Evolutionary conservation across 306 rosid genomes (phyloP).

Genomic region (Cicer yamashitae): DNA sequence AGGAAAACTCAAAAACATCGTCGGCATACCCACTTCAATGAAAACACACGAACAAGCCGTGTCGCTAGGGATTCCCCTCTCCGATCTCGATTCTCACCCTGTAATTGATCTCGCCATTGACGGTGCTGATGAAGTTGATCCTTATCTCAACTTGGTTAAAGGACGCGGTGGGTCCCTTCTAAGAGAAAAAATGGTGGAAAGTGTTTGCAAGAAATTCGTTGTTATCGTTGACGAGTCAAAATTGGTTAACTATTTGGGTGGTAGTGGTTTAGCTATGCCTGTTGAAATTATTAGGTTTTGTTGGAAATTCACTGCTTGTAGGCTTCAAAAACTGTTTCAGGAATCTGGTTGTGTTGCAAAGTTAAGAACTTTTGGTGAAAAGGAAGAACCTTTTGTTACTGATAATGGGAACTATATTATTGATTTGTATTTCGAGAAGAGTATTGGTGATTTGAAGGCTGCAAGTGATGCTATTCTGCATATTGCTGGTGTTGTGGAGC

Average conservation of each 20-base stretch:
- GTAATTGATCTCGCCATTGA: conserved; percentile 81
- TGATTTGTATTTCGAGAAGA: conserved; percentile 70
- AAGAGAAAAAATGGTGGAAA: conserved; percentile 85
- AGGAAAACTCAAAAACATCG: conserved; percentile 66
- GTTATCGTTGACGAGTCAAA: conserved; percentile 89
- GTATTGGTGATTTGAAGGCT: conserved; percentile 78
- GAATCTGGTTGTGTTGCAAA: conserved; percentile 71
- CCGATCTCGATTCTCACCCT: conserved; percentile 78
- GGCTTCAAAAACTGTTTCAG: conserved; percentile 58
- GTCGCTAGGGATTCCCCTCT: conserved; percentile 71
- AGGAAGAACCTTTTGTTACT: conserved; percentile 63
- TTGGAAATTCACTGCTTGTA: conserved; percentile 72
- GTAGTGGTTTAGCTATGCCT: conserved; percentile 82
- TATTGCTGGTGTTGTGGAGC: conserved; percentile 88
- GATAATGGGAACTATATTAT: conserved; percentile 79
- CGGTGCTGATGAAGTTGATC: conserved; percentile 96
- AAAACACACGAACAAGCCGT: conserved; percentile 77
- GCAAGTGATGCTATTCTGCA: conserved; percentile 77
- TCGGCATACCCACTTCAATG: conserved; percentile 86
- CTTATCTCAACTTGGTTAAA: conserved; percentile 69
- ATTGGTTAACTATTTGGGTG: conserved; percentile 69
- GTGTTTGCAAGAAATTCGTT: conserved; percentile 72
- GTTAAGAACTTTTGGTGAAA: conserved; percentile 58
- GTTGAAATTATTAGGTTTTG: conserved; percentile 81
- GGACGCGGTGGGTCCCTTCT: conserved; percentile 92